Evolutionary conservation across 2,329 filamentous ascomycete species (phyloP), one percentile per base, ranked within the genome.

Genomic region (Penicillium vulpinum): DNA sequence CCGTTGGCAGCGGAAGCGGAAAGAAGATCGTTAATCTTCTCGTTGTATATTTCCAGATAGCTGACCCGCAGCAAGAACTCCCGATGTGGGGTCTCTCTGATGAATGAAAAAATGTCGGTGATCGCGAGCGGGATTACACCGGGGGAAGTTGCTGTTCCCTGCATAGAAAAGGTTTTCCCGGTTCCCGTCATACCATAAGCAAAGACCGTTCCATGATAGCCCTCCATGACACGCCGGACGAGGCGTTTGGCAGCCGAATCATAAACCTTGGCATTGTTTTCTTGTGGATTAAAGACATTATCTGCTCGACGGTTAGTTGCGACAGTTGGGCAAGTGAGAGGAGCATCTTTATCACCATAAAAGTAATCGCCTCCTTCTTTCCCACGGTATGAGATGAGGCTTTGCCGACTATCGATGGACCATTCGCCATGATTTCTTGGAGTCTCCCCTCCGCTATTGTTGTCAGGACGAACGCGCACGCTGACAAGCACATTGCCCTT

Each of bases 171-270:
- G 0, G 94, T 99, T 79, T 99, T 99, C 65, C 94, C 94, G 0
- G 94, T 97, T 60, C 94, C 94, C 4, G 94, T 99, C 92, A 97
- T 97, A 70, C 94, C 94, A 73, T 99, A 99, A 18, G 93, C 93
- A 73, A 99, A 97, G 24, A 99, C 94, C 1, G 94, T 99, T 57
- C 93, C 94, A 70, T 97, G 93, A 73, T 97, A 99, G 40, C 94
- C 94, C 79, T 99, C 94, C 94, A 99, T 99, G 48, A 99, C 94
- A 68, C 94, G 85, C 65, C 94, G 89, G 45, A 99, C 94, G 50
- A 99, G 81, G 60, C 94, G 89, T 77, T 97, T 97, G 41, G 94
- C 94, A 44, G 86, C 90, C 61, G 93, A 87, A 75, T 99, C 94
- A 73, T 99, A 99, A 10, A 99, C 94, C 71, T 89, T 88, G 51